Evolutionary conservation across 1,284 basidiomycete species (phyloP), one percentile per base, ranked within the genome.

Genomic region (Agroathelia rolfsii): DNA sequence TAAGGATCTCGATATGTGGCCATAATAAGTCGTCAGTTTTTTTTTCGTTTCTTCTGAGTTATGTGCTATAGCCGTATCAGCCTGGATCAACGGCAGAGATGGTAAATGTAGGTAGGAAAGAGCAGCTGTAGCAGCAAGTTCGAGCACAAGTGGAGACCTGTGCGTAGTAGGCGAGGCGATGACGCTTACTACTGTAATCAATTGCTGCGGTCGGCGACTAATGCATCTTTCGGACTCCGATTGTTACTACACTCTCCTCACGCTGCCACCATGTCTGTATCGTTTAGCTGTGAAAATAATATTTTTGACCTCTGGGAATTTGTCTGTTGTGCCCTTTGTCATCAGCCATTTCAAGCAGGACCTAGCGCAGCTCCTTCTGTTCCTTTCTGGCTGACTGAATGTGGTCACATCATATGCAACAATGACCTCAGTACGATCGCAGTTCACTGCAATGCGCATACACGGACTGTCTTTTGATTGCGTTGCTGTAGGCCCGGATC

Each of bases 341-440:
- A 75, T 42, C 60, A 80, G 14, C 66, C 73, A 0, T 85, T 78
- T 46, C 47, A 58, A 11, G 55, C 67, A 9, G 54, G 54, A 8
- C 59, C 66, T 30, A 56, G 61, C 30, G 66, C 66, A 0, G 55
- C 66, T 3, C 71, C 72, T 6, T 47, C 53, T 13, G 57, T 81
- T 15, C 83, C 84, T 0, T 87, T 87, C 51, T 87, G 83, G 83
- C 61, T 86, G 37, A 85, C 83, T 2, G 81, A 85, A 50, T 87
- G 83, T 44, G 81, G 80, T 0, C 83, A 87, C 61, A 68, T 86
- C 31, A 46, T 87, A 17, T 87, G 83, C 61, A 86, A 87, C 47
- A 65, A 69, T 27, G 84, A 87, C 55, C 69, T 87, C 46, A 81
- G 83, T 86, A 48, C 48, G 77, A 62, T 24, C 24, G 12, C 32